Conservation (phyloP, 306 rosid species). For the Psophocarpus tetragonolobus region DNA sequence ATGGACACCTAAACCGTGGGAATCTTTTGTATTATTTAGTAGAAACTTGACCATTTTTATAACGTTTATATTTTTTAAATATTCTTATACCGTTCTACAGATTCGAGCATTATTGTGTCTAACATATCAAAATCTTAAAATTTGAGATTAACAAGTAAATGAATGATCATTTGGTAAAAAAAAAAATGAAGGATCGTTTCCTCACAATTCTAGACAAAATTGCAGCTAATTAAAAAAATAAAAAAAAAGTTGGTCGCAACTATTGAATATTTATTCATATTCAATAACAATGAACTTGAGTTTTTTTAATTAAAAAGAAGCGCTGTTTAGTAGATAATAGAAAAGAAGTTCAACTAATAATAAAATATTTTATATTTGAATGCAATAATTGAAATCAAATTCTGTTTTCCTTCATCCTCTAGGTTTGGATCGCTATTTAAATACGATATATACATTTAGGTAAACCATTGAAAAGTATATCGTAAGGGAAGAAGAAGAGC, state of each 20-base stretch:
- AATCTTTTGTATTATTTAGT: constrained; percentile 16
- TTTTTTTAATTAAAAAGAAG: neutral
- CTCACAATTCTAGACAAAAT: neutral
- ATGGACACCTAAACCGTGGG: constrained; percentile 2
- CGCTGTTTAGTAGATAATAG: neutral
- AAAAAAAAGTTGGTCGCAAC: neutral
- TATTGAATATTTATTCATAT: neutral
- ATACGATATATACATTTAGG: neutral
- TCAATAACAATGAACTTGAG: neutral
- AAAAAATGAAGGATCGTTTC: constrained; percentile 7
- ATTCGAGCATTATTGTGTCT: constrained; percentile 24
- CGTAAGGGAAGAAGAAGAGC: neutral
- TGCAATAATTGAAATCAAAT: neutral
- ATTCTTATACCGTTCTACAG: neutral
- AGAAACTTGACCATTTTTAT: constrained; percentile 14
- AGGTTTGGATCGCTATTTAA: neutral
- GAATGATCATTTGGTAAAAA: constrained; percentile 10
- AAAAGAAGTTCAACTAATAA: neutral
- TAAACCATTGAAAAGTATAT: constrained; percentile 1
- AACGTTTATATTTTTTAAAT: neutral
- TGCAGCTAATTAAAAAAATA: neutral
- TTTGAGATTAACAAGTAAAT: neutral
- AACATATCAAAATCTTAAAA: neutral
- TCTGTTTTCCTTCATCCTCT: neutral
- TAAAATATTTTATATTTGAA: neutral